phyloP scores from a whole-genome alignment of 257 asterid genomes.

The Solanum appendiculatum region DNA sequence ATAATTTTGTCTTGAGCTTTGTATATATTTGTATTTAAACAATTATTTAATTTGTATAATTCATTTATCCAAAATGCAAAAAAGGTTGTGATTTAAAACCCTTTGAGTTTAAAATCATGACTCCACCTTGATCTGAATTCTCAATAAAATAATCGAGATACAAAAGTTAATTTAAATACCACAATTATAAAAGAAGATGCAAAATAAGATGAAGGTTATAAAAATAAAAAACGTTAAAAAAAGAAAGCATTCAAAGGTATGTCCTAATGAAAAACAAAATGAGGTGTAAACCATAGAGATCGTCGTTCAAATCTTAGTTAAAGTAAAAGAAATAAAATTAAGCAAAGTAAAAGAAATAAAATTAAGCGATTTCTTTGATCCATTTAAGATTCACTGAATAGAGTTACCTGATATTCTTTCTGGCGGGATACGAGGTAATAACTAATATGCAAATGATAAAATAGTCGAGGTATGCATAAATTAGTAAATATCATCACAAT shows the following conservation, averaged over 20 bases:
- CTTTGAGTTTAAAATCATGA: neutral
- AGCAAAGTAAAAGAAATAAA: too few relatives aligned
- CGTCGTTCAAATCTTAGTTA: too few relatives aligned
- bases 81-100: too few relatives aligned
- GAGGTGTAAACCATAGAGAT: neutral
- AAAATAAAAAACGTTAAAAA: too few relatives aligned
- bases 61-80: neutral
- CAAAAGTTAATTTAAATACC: neutral
- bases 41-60: too few relatives aligned
- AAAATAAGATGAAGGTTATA: neutral
- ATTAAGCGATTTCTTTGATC: neutral
- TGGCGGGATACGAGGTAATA: too few relatives aligned
- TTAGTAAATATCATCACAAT: neutral
- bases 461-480: rapidly evolving
- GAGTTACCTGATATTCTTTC: neutral
- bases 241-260: too few relatives aligned
- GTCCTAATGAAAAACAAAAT: neutral
- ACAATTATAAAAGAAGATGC: neutral
- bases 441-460: neutral
- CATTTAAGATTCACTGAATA: neutral
- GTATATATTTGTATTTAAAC: neutral
- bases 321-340: too few relatives aligned
- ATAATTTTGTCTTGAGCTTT: neutral
- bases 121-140: neutral
- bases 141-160: neutral